Evolutionary conservation across 176 grass and related monocot genomes (phyloP), one percentile per base, ranked within the genome.

Genomic region (Urochloa ruziziensis): DNA sequence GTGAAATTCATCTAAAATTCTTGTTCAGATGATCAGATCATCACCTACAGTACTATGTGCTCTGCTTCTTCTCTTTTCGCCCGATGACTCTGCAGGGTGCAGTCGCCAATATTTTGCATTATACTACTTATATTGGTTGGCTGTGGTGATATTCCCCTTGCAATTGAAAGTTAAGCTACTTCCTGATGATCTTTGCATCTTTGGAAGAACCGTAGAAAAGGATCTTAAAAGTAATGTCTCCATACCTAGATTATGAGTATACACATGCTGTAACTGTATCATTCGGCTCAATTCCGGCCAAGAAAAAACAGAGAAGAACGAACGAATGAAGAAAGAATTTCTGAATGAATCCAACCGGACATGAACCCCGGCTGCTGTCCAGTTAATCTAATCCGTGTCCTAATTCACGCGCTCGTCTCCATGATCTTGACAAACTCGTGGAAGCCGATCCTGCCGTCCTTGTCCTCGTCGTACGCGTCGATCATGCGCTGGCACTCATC

Each of bases 391-490:
- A 19, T 53, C 54, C 23, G 6, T 6, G 40, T 43, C 27, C 42
- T 15, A 52, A 29, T 10, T 95, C 79, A 91, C 69, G 75, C 63
- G 28, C 74, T 78, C 56, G 47, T 86, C 77, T 91, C 74, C 86
- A 94, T 89, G 80, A 94, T 85, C 24, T 74, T 86, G 62, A 94
- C 52, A 73, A 97, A 97, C 79, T 97, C 94, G 29, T 8, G 49
- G 87, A 97, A 94, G 71, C 90, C 89, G 39, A 97, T 86, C 66
- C 89, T 87, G 82, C 94, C 91, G 70, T 97, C 94, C 70, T 78
- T 86, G 81, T 94, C 86, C 33, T 52, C 74, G 78, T 97, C 94
- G 59, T 94, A 86, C 34, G 82, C 84, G 17, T 82, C 78, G 78
- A 97, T 97, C 94, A 97, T 97, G 58, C 75, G 69, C 56, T 83